Evolutionary conservation across 768 basidiomycete genomes (phyloP).

Genomic region (Auricularia cornea): DNA sequence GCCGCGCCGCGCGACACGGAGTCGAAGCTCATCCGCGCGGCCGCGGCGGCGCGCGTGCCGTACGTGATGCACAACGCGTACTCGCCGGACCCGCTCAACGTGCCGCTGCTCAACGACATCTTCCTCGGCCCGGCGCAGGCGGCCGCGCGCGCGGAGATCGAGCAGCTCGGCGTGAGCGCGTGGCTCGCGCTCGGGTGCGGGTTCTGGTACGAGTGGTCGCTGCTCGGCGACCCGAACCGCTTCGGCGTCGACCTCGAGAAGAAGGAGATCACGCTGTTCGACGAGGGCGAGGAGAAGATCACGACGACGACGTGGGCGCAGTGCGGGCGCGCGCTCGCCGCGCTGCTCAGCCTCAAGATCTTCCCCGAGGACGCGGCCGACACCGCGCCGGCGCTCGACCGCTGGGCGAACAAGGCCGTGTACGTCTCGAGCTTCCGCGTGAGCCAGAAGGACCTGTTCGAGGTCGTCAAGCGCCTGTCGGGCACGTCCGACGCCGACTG

Average conservation of each 20-base stretch:
- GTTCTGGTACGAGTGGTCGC: too few species aligned
- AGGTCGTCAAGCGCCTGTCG: neutral
- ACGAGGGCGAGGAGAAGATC: neutral
- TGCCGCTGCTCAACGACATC: too few species aligned
- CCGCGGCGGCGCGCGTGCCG: neutral
- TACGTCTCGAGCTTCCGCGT: neutral
- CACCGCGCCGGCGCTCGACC: neutral
- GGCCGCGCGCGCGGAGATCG: too few species aligned
- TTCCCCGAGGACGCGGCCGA: neutral
- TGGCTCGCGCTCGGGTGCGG: too few species aligned
- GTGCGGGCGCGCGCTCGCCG: neutral
- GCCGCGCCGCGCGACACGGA: neutral
- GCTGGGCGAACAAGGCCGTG: too few species aligned
- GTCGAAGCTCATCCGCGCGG: neutral
- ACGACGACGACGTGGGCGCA: neutral
- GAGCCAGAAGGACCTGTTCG: neutral
- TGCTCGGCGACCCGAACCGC: too few species aligned
- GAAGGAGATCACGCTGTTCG: neutral
- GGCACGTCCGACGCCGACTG: neutral
- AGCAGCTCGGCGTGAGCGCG: too few species aligned
- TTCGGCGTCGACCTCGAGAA: neutral
- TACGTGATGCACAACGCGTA: neutral
- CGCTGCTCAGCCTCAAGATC: neutral
- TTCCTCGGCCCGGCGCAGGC: too few species aligned
- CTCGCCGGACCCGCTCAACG: neutral